Percentiles rank a stretch among this genome's conserved stretches.
phyloP scores from a whole-genome alignment of 768 basidiomycete species.

The Russula sp. region DNA sequence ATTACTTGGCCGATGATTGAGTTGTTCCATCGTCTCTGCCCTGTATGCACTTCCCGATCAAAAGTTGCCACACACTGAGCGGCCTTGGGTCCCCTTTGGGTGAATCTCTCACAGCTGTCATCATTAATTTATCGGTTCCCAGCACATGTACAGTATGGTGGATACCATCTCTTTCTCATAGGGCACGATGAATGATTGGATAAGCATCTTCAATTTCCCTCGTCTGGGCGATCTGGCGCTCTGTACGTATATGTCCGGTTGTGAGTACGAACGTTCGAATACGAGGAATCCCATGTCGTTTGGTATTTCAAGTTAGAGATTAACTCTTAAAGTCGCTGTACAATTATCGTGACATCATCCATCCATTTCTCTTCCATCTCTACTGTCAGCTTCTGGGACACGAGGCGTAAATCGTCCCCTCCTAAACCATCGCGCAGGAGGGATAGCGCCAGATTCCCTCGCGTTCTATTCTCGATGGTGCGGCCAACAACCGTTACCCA shows the following conservation, averaged over 20 bases:
- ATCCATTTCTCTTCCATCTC: conserved; percentile 47
- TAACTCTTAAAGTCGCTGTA: conserved; percentile 31
- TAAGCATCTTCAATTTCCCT: conserved; percentile 11
- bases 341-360: conserved; percentile 42
- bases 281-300: background rate
- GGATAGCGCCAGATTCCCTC: conserved; percentile 33
- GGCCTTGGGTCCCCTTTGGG: conserved; percentile 20
- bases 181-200: conserved; percentile 5
- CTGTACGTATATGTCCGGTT: conserved; percentile 11
- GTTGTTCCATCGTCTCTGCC: conserved; percentile 56
- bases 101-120: conserved; percentile 3
- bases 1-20: conserved; percentile 74
- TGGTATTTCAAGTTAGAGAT: background rate
- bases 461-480: conserved; percentile 22
- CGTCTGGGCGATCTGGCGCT: background rate
- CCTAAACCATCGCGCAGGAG: conserved; percentile 39
- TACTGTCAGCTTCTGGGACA: conserved; percentile 39
- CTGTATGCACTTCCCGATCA: conserved; percentile 40
- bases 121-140: conserved; percentile 19
- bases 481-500: conserved; percentile 32
- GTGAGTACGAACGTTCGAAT: conserved; percentile 1
- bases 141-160: conserved; percentile 18
- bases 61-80: conserved; percentile 26
- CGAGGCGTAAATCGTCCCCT: conserved; percentile 33
- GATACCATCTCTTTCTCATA: conserved; percentile 19